Percentiles rank a stretch among this genome's conserved stretches.
Conservation (phyloP, 306 rosid genomes). For the Cicer yamashitae region DNA sequence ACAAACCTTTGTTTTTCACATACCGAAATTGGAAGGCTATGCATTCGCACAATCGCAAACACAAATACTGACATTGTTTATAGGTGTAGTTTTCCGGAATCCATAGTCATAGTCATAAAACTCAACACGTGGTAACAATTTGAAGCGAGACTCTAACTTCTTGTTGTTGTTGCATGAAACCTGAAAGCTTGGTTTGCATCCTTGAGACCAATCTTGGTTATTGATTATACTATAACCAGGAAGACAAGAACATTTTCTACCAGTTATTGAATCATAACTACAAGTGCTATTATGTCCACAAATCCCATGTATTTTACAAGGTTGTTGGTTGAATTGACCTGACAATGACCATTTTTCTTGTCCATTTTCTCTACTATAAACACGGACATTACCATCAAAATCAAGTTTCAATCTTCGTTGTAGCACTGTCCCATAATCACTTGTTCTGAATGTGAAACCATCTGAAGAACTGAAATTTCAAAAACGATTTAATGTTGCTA, state of each 20-base stretch:
- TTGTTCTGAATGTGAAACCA: not conserved
- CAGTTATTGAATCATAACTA: not conserved
- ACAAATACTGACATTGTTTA: conserved; percentile 20
- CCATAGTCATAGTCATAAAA: conserved; percentile 30
- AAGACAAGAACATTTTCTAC: conserved; percentile 38
- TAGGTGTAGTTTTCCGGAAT: not conserved
- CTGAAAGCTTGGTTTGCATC: conserved; percentile 34
- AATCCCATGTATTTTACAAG: conserved; percentile 33
- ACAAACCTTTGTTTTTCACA: not conserved
- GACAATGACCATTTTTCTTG: not conserved
- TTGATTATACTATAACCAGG: conserved; percentile 2
- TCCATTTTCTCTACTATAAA: conserved; percentile 1
- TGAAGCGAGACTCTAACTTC: conserved; percentile 12
- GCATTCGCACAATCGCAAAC: conserved; percentile 20
- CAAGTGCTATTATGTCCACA: conserved; percentile 42
- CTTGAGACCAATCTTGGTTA: conserved; percentile 34
- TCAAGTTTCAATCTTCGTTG: conserved; percentile 34
- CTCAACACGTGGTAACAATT: not conserved
- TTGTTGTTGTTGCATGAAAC: conserved; percentile 26
- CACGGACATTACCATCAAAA: conserved; percentile 24
- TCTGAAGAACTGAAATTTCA: conserved; percentile 22
- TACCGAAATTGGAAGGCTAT: not conserved
- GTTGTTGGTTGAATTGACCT: not conserved
- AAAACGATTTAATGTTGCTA: not conserved
- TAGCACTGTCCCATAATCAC: not conserved